These are phyloP conservation scores for Xylaria multiplex DNA, from an alignment of 2,329 filamentous ascomycete genomes.

Conservation along the genomic window DNA sequence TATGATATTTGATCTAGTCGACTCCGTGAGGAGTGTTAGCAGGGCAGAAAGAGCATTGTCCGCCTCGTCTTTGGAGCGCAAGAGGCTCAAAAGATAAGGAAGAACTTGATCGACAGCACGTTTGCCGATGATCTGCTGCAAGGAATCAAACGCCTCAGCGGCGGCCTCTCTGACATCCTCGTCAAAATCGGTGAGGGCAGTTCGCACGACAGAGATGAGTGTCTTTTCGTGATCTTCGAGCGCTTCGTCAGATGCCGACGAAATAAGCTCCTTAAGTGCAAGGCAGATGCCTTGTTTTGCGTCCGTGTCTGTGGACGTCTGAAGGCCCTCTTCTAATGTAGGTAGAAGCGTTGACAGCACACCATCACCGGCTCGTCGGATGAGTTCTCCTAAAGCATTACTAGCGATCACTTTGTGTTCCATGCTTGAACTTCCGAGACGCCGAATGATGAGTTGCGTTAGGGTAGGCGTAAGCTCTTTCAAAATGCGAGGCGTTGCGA, in stretches of 20 bases:
- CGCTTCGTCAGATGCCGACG: constrained; percentile 86
- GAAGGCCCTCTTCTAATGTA: constrained; percentile 89
- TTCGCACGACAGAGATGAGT: constrained; percentile 91
- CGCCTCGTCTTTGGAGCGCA: constrained; percentile 85
- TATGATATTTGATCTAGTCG: constrained; percentile 94
- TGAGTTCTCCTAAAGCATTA: constrained; percentile 94
- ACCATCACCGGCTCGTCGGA: constrained; percentile 94
- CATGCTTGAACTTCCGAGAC: constrained; percentile 94
- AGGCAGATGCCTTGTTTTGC: constrained; percentile 98
- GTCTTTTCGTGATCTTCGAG: constrained; percentile 95
- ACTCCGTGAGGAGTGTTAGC: constrained; percentile 91
- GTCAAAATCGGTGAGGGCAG: constrained; percentile 89
- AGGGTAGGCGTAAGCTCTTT: constrained; percentile 96
- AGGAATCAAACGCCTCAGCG: constrained; percentile 93
- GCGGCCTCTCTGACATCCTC: constrained; percentile 93
- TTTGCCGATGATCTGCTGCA: constrained; percentile 95
- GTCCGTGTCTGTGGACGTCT: constrained; percentile 88
- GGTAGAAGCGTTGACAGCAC: constrained; percentile 89
- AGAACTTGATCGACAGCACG: constrained; percentile 94
- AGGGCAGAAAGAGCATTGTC: constrained; percentile 93
- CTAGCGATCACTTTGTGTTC: constrained; percentile 99
- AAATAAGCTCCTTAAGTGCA: constrained; percentile 91
- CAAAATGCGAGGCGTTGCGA: constrained; percentile 88
- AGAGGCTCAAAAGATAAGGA: constrained; percentile 88
- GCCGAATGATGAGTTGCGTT: constrained; percentile 92